phyloP scores from a whole-genome alignment of 2,329 filamentous ascomycete species.

The Penicillium sp. region DNA sequence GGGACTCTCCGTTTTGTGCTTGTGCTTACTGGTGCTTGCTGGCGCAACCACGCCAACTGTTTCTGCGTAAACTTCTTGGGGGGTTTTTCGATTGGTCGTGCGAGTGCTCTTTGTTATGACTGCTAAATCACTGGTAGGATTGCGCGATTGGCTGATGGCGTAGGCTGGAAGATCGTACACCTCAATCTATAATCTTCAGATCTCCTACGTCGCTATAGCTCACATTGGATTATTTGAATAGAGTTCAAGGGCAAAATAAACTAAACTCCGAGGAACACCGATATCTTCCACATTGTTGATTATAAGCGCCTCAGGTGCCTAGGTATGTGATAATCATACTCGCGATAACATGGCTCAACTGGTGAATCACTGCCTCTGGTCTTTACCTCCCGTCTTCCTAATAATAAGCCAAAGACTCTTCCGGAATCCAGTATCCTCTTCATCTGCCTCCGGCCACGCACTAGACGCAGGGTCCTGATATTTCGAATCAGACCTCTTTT shows the following conservation, averaged over 20 bases:
- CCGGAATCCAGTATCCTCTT: constrained; percentile 4
- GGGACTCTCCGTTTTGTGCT: neutral
- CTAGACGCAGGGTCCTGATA: neutral
- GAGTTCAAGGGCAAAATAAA: too few species aligned
- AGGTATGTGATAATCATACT: neutral
- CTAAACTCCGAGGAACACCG: too few species aligned
- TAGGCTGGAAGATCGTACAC: too few species aligned
- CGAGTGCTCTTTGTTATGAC: too few species aligned
- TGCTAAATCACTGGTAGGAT: too few species aligned
- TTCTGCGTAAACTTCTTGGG: neutral
- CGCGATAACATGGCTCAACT: neutral
- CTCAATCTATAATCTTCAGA: too few species aligned
- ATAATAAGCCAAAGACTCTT: constrained; percentile 20
- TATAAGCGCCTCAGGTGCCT: too few species aligned
- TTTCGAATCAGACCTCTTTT: constrained; percentile 17
- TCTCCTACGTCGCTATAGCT: too few species aligned
- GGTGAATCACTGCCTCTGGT: neutral
- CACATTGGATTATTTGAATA: too few species aligned
- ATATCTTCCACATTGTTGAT: too few species aligned
- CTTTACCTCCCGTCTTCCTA: constrained; percentile 3
- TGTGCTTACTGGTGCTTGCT: neutral
- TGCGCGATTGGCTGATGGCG: too few species aligned
- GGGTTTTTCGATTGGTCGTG: too few species aligned
- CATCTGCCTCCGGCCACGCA: neutral
- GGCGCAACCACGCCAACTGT: neutral